These are phyloP conservation scores for Schwanniomyces occidentalis DNA, from an alignment of 805 yeast species.

Conservation along the genomic window DNA sequence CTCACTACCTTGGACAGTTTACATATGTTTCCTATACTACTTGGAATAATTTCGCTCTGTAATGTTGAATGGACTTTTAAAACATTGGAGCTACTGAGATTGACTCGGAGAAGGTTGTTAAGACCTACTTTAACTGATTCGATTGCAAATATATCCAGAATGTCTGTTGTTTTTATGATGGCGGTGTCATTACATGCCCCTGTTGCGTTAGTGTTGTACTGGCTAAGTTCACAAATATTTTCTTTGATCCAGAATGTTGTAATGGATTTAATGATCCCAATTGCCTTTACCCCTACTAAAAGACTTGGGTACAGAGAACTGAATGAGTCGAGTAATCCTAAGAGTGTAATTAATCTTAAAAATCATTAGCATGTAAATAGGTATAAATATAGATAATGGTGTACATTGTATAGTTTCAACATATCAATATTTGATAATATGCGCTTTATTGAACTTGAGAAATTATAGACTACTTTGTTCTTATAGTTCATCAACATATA, in stretches of 20 bases:
- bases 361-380: neutral
- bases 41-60: constrained; percentile 70
- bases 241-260: constrained; percentile 75
- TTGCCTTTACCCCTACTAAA: constrained; percentile 47
- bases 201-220: constrained; percentile 75
- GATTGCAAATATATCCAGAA: constrained; percentile 67
- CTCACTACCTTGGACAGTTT: constrained; percentile 61
- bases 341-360: constrained; percentile 6
- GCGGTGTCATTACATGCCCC: constrained; percentile 87
- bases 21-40: constrained; percentile 63
- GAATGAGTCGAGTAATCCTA: constrained; percentile 8
- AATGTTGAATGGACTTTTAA: constrained; percentile 82
- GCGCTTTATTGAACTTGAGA: no score
- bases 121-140: constrained; percentile 64
- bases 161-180: constrained; percentile 78
- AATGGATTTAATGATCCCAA: constrained; percentile 66
- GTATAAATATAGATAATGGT: neutral
- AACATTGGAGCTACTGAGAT: constrained; percentile 55
- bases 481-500: neutral
- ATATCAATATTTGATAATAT: constrained; percentile 1
- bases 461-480: neutral
- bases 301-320: constrained; percentile 23
- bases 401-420: neutral
- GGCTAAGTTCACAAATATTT: constrained; percentile 83
- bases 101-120: constrained; percentile 38